phyloP scores from a whole-genome alignment of 202 grass and related monocot species.

The Musa balbisiana region DNA sequence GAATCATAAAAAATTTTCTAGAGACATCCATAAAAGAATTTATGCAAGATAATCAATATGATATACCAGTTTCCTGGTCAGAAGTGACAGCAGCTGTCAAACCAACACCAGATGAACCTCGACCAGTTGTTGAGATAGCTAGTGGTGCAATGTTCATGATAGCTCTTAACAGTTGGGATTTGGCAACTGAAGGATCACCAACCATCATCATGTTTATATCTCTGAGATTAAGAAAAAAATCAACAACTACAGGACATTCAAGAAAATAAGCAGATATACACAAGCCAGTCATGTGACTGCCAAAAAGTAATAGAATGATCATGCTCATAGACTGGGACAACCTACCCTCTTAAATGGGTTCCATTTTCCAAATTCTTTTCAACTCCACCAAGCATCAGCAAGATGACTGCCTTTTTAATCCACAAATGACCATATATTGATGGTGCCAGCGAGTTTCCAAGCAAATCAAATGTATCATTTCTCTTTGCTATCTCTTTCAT shows the following conservation, averaged over 20 bases:
- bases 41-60: background rate
- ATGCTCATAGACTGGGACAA: background rate
- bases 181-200: slow-evolving; percentile 95
- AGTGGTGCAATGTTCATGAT: slow-evolving; percentile 93
- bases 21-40: background rate
- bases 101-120: slow-evolving; percentile 96
- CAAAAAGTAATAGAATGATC: background rate
- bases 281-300: no score
- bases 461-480: slow-evolving; percentile 74
- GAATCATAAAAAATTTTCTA: slow-evolving; percentile 9
- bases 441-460: slow-evolving; percentile 91
- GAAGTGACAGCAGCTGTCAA: slow-evolving; percentile 93
- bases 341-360: slow-evolving; percentile 98
- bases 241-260: background rate
- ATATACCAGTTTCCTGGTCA: slow-evolving; percentile 91
- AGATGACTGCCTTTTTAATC: slow-evolving; percentile 93
- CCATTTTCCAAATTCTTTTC: slow-evolving; percentile 98
- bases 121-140: slow-evolving; percentile 88
- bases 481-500: slow-evolving; percentile 90
- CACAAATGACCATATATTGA: slow-evolving; percentile 90
- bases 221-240: slow-evolving; percentile 31
- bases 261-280: no score
- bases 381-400: slow-evolving; percentile 91
- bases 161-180: slow-evolving; percentile 89
- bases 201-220: slow-evolving; percentile 99